Conservation (phyloP, 441 rosid genomes). For the Arabidopsis lyrata region DNA sequence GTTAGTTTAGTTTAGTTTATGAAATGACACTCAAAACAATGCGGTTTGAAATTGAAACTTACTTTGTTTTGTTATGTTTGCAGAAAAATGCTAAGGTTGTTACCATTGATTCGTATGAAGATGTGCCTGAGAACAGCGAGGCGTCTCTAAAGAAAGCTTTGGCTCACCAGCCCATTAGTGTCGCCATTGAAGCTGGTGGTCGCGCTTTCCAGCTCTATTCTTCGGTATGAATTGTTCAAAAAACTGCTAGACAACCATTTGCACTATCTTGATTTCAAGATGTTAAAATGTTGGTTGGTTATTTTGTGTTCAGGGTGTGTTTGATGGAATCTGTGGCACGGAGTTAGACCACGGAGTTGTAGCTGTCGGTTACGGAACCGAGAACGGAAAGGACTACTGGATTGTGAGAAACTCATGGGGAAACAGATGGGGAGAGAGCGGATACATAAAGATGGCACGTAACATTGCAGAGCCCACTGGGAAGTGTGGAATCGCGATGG, state of each 20-base stretch:
- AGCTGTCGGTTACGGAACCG: constrained; percentile 89
- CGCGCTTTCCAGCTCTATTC: constrained; percentile 73
- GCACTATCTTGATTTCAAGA: not conserved
- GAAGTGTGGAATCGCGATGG: constrained; percentile 88
- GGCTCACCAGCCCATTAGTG: constrained; percentile 76
- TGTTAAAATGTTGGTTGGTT: not conserved
- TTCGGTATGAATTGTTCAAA: constrained; percentile 53
- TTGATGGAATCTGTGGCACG: constrained; percentile 75
- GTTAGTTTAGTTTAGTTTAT: constrained; percentile 45
- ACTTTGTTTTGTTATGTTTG: constrained; percentile 15
- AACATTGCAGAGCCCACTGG: constrained; percentile 54
- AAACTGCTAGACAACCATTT: not conserved
- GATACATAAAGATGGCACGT: constrained; percentile 79
- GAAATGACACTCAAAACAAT: not conserved
- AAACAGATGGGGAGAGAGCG: constrained; percentile 79
- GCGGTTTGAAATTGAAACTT: not conserved
- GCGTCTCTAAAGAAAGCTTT: constrained; percentile 71
- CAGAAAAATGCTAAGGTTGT: constrained; percentile 90
- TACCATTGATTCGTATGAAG: constrained; percentile 67
- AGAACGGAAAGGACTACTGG: constrained; percentile 74
- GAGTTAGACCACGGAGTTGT: constrained; percentile 84
- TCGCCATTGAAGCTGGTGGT: constrained; percentile 90
- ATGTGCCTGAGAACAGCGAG: constrained; percentile 72
- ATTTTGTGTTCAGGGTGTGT: constrained; percentile 60
- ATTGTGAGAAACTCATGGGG: constrained; percentile 94